Evolutionary conservation across 257 asterid species (phyloP), one percentile per base, ranked within the genome.

Genomic region (Henckelia pumila): DNA sequence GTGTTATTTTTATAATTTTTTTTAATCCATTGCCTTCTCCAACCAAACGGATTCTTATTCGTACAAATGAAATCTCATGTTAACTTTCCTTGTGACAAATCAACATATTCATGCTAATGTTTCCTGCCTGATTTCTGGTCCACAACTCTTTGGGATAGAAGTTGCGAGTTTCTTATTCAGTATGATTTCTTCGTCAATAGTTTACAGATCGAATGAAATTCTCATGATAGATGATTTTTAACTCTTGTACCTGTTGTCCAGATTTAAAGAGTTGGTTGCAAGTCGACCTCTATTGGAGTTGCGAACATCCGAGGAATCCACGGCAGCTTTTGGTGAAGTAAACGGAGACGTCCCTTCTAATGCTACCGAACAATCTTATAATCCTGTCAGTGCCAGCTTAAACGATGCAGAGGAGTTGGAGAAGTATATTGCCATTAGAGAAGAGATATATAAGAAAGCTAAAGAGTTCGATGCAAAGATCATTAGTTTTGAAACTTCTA

Each of bases 341-440:
- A 71, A 69, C 79, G 97, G 91, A 50, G 96, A 85, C 74, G 79
- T 22, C 65, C 84, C 81, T 72, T 88, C 88, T 58, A 65, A 67
- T 80, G 79, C 77, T 50, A 78, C 53, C 14, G 91, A 82, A 40
- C 86, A 85, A 76, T 63, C 92, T 69, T 74, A 84, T 26, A 87
- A 85, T 79, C 83, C 85, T 75, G 82, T 79, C 77, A 83, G 69
- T 76, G 71, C 88, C 56, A 86, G 88, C 92, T 83, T 94, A 79
- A 86, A 81, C 77, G 97, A 88, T 69, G 96, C 99, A 8, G 97
- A 94, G 88, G 93, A 91, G 83, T 76, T 88, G 90, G 99, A 91
- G 91, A 91, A 87, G 86, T 94, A 88, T 82, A 91, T 91, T 32
- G 75, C 97, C 29, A 52, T 88, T 63, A 87, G 97, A 79, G 99